Conservation (phyloP, 1,284 basidiomycete species). For the Trichosporon asahii region DNA sequence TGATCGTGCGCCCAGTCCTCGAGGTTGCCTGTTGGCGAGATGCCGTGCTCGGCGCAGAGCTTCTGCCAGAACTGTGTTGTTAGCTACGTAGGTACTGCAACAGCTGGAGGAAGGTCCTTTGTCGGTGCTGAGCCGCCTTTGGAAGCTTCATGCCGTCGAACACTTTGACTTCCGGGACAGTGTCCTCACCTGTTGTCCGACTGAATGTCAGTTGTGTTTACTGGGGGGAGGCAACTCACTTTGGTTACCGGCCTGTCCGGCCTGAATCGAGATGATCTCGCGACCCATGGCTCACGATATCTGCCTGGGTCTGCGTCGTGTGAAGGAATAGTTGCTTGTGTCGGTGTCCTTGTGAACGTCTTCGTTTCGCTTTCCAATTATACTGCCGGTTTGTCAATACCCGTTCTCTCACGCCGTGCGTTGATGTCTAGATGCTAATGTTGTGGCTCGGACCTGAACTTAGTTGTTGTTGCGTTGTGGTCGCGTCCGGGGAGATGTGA, state of each 20-base stretch:
- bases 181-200: conserved; percentile 24
- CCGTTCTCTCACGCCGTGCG: background rate
- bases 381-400: background rate
- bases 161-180: no score
- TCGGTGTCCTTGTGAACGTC: background rate
- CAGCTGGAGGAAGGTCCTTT: background rate
- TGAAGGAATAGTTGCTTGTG: background rate
- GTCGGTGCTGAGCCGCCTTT: no score
- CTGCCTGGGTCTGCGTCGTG: background rate
- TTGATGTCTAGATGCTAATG: background rate
- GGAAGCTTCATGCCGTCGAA: no score
- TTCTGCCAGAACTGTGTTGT: conserved; percentile 77
- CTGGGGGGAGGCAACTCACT: conserved; percentile 57
- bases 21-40: conserved; percentile 85
- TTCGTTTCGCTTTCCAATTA: background rate
- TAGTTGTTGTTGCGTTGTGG: background rate
- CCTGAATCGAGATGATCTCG: conserved; percentile 55
- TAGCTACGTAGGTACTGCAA: background rate
- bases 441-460: background rate
- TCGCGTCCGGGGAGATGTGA: background rate
- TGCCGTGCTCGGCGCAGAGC: conserved; percentile 92
- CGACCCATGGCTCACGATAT: conserved; percentile 41
- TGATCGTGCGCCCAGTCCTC: conserved; percentile 88
- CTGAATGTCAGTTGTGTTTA: conserved; percentile 14
- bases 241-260: conserved; percentile 96